Evolutionary conservation across 176 grass and related monocot genomes (phyloP).

Genomic region (Oryza meyeriana): DNA sequence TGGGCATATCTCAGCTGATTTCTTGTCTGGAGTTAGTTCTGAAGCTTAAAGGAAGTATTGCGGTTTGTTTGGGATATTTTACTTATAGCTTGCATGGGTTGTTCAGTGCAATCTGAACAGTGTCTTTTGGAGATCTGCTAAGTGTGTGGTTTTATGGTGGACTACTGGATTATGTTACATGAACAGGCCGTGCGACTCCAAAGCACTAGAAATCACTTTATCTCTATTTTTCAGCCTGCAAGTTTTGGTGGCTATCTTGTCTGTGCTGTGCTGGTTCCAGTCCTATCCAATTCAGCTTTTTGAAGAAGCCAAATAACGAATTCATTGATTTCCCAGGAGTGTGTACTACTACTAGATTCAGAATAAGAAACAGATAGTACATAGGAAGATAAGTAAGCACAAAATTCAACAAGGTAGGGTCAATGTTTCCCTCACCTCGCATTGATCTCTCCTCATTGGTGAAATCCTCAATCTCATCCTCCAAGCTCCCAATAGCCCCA

Average conservation of each 20-base stretch:
- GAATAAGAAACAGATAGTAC: background rate
- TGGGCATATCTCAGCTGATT: background rate
- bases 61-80: no score
- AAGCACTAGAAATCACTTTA: background rate
- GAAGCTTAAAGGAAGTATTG: background rate
- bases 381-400: background rate
- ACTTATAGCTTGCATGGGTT: background rate
- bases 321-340: background rate
- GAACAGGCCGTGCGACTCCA: background rate
- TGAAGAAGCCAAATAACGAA: background rate
- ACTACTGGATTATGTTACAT: background rate
- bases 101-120: background rate
- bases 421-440: slow-evolving; percentile 27
- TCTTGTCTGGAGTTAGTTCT: background rate
- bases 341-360: background rate
- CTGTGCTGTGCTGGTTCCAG: background rate
- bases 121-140: background rate
- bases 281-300: background rate
- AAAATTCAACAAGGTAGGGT: background rate
- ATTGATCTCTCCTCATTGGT: slow-evolving; percentile 44
- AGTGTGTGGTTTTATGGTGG: background rate
- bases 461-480: slow-evolving; percentile 67
- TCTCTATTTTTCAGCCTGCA: background rate
- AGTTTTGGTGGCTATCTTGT: background rate
- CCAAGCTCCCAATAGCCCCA: slow-evolving; percentile 18